Percentiles rank a stretch among this genome's conserved stretches.
These are phyloP conservation scores for Pseudogymnoascus sp. DNA, from an alignment of 2,329 filamentous ascomycete species.

Conservation along the genomic window DNA sequence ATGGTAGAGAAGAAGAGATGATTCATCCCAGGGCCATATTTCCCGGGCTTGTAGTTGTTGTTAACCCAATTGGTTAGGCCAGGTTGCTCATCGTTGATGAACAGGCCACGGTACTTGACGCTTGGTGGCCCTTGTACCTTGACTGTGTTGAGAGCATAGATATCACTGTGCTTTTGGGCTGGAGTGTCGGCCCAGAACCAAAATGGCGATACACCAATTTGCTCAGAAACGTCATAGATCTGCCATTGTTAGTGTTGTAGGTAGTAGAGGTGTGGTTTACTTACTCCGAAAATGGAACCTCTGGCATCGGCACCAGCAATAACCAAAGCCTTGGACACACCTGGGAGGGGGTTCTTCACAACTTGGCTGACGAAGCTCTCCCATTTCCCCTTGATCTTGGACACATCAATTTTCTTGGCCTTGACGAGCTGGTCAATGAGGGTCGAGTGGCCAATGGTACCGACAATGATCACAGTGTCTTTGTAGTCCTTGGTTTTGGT, in stretches of 20 bases:
- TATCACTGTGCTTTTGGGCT: constrained; percentile 34
- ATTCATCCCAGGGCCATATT: constrained; percentile 41
- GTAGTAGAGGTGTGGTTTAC: neutral
- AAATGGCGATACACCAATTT: constrained; percentile 56
- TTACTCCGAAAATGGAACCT: constrained; percentile 59
- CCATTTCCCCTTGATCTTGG: constrained; percentile 55
- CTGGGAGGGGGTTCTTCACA: constrained; percentile 49
- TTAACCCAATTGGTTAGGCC: constrained; percentile 57
- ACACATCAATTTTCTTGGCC: constrained; percentile 50
- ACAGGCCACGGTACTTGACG: constrained; percentile 52
- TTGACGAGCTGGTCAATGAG: constrained; percentile 53
- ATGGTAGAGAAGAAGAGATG: constrained; percentile 61
- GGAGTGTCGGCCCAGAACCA: constrained; percentile 52
- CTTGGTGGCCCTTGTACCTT: constrained; percentile 44
- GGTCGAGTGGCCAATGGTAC: constrained; percentile 58
- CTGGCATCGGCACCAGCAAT: constrained; percentile 61
- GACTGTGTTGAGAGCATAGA: constrained; percentile 40
- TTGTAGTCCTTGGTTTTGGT: constrained; percentile 31
- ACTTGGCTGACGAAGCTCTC: constrained; percentile 59
- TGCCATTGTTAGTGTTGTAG: neutral
- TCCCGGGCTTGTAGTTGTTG: constrained; percentile 35
- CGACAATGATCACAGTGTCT: constrained; percentile 52
- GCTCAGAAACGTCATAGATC: neutral
- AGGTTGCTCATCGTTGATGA: constrained; percentile 56
- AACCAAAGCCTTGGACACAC: constrained; percentile 52